phyloP scores from a whole-genome alignment of 257 asterid genomes.

The Nicotiana noctiflora region DNA sequence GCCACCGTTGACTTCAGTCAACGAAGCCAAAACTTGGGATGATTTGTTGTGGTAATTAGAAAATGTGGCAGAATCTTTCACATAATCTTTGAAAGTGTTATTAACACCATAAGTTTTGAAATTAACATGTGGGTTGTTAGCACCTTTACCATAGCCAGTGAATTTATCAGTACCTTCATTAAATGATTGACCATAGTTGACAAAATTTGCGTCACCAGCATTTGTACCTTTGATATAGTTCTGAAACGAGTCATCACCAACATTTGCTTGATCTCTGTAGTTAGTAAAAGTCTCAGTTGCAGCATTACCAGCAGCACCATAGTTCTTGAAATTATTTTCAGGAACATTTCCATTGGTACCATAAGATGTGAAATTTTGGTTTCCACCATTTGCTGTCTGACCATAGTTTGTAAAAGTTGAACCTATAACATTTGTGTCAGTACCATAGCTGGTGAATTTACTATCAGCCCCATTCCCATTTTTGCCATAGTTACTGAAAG shows the following conservation, averaged over 20 bases:
- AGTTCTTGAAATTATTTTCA: conserved; percentile 44
- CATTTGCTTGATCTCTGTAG: conserved; percentile 70
- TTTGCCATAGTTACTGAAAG: conserved; percentile 62
- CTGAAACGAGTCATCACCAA: conserved; percentile 66
- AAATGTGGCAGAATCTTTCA: conserved; percentile 38
- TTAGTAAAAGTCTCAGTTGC: conserved; percentile 47
- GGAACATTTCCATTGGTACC: conserved; percentile 54
- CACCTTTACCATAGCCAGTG: conserved; percentile 44
- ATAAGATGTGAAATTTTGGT: conserved; percentile 56
- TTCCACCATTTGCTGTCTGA: conserved; percentile 37
- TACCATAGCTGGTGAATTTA: conserved; percentile 56
- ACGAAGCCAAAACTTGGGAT: conserved; percentile 15
- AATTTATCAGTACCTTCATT: conserved; percentile 79
- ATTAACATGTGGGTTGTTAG: conserved; percentile 16
- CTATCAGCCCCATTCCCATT: conserved; percentile 56
- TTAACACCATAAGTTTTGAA: conserved; percentile 63
- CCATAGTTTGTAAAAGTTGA: conserved; percentile 69
- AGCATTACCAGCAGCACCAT: conserved; percentile 52
- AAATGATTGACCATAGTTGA: conserved; percentile 61
- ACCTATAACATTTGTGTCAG: conserved; percentile 49
- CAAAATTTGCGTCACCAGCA: conserved; percentile 32
- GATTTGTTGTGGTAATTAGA: conserved; percentile 40
- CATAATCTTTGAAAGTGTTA: conserved; percentile 61
- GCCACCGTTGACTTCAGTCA: conserved; percentile 17
- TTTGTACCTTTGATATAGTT: conserved; percentile 57